Percentiles rank a stretch among this genome's conserved stretches.
phyloP scores from a whole-genome alignment of 2,329 filamentous ascomycete species.

The Gaeumannomyces sp. region DNA sequence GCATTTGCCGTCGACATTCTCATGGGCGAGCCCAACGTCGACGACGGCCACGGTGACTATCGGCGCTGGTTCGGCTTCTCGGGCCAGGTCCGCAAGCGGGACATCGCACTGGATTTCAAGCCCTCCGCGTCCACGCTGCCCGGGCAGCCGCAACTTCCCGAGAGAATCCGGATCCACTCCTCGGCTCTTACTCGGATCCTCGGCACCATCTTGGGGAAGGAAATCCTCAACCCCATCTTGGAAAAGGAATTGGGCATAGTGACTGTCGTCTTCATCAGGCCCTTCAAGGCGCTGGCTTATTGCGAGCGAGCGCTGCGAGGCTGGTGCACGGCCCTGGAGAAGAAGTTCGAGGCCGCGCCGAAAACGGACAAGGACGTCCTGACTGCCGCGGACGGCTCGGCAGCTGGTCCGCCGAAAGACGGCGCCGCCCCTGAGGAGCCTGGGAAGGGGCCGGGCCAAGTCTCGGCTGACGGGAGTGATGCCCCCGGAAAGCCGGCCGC shows the following conservation, averaged over 20 bases:
- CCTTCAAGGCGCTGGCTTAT: slow-evolving; percentile 21
- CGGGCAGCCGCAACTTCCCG: slow-evolving; percentile 10
- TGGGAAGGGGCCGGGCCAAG: too few species aligned
- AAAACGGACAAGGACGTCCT: neutral
- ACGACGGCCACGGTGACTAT: neutral
- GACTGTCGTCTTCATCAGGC: slow-evolving; percentile 15
- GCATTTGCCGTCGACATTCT: neutral
- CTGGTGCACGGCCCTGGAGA: neutral
- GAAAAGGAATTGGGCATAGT: too few species aligned
- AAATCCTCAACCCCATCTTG: neutral
- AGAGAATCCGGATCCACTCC: slow-evolving; percentile 16
- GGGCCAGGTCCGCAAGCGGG: neutral
- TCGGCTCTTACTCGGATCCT: slow-evolving; percentile 8
- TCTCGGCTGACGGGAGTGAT: too few species aligned
- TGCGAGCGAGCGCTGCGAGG: neutral
- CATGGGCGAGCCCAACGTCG: slow-evolving; percentile 2
- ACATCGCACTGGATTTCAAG: neutral
- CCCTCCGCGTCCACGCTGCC: neutral
- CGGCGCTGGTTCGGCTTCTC: neutral
- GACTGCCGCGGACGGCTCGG: neutral
- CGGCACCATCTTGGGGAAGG: neutral
- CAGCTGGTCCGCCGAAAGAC: neutral
- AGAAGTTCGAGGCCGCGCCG: neutral
- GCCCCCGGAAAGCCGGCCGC: too few species aligned
- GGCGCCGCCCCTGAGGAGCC: too few species aligned